Conservation (phyloP, 1,284 basidiomycete species). For the Leccinum fallax region DNA sequence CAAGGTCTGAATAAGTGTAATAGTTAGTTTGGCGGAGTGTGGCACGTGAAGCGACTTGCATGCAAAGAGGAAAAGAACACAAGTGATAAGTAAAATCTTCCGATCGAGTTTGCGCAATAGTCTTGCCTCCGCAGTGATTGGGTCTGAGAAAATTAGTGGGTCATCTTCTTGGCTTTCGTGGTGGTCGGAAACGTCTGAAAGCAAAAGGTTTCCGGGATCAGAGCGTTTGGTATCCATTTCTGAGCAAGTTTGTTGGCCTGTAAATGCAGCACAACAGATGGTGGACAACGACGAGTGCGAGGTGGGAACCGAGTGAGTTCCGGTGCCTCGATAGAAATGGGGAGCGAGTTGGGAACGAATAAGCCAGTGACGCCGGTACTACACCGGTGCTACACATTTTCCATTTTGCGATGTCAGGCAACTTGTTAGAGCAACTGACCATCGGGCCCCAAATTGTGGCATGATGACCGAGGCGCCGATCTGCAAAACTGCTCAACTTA, state of each 20-base stretch:
- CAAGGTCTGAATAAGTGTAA: slow-evolving; percentile 51
- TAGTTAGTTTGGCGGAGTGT: neutral
- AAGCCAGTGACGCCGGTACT: too few relatives aligned
- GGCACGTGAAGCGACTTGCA: slow-evolving; percentile 47
- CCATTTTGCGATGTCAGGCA: too few relatives aligned
- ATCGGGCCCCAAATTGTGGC: too few relatives aligned
- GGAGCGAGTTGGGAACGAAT: too few relatives aligned
- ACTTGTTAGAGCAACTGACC: too few relatives aligned
- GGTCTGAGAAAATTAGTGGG: slow-evolving; percentile 24
- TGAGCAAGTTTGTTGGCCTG: neutral
- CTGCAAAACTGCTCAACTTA: too few relatives aligned
- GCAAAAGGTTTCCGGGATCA: slow-evolving; percentile 7
- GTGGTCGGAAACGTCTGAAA: slow-evolving; percentile 6
- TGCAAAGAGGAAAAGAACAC: slow-evolving; percentile 73
- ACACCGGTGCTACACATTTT: too few relatives aligned
- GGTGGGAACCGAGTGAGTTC: neutral
- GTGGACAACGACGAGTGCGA: neutral
- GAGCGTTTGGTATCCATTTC: slow-evolving; percentile 22
- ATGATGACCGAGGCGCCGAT: too few relatives aligned
- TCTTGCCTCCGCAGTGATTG: slow-evolving; percentile 48
- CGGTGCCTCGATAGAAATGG: neutral
- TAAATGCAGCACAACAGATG: neutral
- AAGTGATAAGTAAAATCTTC: slow-evolving; percentile 69
- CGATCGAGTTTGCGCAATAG: slow-evolving; percentile 67
- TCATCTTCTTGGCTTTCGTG: slow-evolving; percentile 18